phyloP scores from a whole-genome alignment of 345 rosid genomes.

The Clausena lansium region DNA sequence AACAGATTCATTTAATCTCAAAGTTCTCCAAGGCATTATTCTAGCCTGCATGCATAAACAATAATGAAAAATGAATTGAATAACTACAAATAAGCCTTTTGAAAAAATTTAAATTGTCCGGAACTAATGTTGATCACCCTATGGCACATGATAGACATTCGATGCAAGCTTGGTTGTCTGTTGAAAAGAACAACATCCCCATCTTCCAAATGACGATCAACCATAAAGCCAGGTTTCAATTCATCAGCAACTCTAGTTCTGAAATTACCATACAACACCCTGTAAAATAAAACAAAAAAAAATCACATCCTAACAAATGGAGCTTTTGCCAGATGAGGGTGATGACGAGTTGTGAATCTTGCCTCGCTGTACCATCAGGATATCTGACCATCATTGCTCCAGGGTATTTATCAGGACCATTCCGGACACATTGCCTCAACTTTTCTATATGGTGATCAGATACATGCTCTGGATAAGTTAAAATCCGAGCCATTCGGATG shows the following conservation, averaged over 20 bases:
- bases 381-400: conserved; percentile 78
- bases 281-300: conserved; percentile 32
- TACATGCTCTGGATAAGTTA: conserved; percentile 88
- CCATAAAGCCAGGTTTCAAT: conserved; percentile 67
- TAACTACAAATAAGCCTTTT: conserved; percentile 12
- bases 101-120: conserved; percentile 3
- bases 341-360: conserved; percentile 24
- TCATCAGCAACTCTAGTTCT: conserved; percentile 88
- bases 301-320: conserved; percentile 15
- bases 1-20: too few relatives aligned
- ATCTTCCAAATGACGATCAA: conserved; percentile 91
- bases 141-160: conserved; percentile 99
- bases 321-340: conserved; percentile 9
- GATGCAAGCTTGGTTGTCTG: conserved; percentile 96
- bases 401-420: conserved; percentile 81
- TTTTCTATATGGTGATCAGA: conserved; percentile 87
- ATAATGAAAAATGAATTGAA: conserved; percentile 20
- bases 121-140: conserved; percentile 49
- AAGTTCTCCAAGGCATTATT: conserved; percentile 97
- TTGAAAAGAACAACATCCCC: conserved; percentile 97
- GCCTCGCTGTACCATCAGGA: conserved; percentile 63
- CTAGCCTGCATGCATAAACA: conserved; percentile 50
- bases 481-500: conserved; percentile 83
- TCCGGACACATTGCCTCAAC: conserved; percentile 81
- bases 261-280: conserved; percentile 60